Evolutionary conservation across 73 alveolate genomes (phyloP), one percentile per base, ranked within the genome.

Genomic region (Durusdinium trenchii): DNA sequence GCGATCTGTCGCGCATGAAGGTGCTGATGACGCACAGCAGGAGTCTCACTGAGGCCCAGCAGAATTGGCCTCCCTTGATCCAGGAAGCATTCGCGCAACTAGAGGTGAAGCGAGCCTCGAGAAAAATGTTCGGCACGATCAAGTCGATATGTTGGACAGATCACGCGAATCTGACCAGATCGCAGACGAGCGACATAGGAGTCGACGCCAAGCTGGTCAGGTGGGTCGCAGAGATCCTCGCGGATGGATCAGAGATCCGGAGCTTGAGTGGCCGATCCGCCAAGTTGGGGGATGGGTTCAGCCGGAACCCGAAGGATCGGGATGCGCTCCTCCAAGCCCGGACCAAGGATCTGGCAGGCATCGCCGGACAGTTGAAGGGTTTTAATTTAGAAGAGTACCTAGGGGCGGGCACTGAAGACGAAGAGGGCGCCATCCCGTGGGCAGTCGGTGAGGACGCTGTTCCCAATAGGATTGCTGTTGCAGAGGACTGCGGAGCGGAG

Each of bases 31-130:
- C 92, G 43, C 92, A 81, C 47, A 28, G 50, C 26, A 81, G 47
- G 69, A 5, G 38, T 32, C 71, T 81, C 35, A 81, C 92, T 3
- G 71, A 64, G 9, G 67, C 92, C 5, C 73, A 81, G 92, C 92
- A 81, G 47, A 14, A 6, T 48, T 81, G 92, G 92, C 71, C 92
- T 38, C 92, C 92, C 28, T 46, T 81, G 35, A 47, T 81, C 47
- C 92, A 81, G 35, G 71, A 81, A 46, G 92, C 92, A 9, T 46
- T 47, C 46, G 92, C 92, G 12, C 69, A 57, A 46, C 47, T 81
- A 26, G 92, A 81, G 47, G 69, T 81, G 12, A 81, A 47, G 92
- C 64, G 92, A 3, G 92, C 92, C 2, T 23, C 92, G 30, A 38
- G 92, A 14, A 45, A 47, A 32, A 47, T 45, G 67, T 47, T 81